phyloP scores from a whole-genome alignment of 2,329 filamentous ascomycete species.

The Aspergillus phoenicis region DNA sequence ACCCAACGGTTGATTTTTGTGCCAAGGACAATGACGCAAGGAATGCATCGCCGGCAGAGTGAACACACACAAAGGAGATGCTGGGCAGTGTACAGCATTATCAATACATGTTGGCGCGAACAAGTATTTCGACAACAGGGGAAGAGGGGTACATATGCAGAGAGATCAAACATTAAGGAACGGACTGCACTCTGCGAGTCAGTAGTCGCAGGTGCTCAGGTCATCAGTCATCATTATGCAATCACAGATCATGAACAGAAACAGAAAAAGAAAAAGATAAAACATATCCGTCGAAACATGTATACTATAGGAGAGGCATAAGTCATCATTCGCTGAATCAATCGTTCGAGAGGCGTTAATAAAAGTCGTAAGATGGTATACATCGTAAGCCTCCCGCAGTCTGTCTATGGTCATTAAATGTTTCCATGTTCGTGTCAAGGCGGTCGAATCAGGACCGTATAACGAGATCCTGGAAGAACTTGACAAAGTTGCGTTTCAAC shows the following conservation, averaged over 20 bases:
- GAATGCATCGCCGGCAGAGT: conserved; percentile 13
- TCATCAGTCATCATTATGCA: conserved; percentile 34
- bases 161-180: conserved; percentile 30
- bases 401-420: conserved; percentile 32
- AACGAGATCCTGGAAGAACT: conserved; percentile 48
- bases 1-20: background rate
- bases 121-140: conserved; percentile 11
- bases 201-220: conserved; percentile 35
- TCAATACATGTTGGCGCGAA: conserved; percentile 16
- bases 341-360: conserved; percentile 21
- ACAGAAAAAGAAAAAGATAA: conserved; percentile 13
- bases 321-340: conserved; percentile 32
- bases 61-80: conserved; percentile 9
- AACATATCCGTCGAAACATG: background rate
- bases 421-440: conserved; percentile 5
- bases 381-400: conserved; percentile 26
- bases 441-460: conserved; percentile 28
- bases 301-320: conserved; percentile 29
- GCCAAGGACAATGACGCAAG: conserved; percentile 16
- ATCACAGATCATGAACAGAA: conserved; percentile 20
- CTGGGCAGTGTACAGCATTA: conserved; percentile 16
- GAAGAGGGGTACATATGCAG: conserved; percentile 19
- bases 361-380: conserved; percentile 25
- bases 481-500: conserved; percentile 47
- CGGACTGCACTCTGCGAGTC: conserved; percentile 35